Conservation (phyloP, 495 filamentous ascomycete species). For the Neurospora sp. region DNA sequence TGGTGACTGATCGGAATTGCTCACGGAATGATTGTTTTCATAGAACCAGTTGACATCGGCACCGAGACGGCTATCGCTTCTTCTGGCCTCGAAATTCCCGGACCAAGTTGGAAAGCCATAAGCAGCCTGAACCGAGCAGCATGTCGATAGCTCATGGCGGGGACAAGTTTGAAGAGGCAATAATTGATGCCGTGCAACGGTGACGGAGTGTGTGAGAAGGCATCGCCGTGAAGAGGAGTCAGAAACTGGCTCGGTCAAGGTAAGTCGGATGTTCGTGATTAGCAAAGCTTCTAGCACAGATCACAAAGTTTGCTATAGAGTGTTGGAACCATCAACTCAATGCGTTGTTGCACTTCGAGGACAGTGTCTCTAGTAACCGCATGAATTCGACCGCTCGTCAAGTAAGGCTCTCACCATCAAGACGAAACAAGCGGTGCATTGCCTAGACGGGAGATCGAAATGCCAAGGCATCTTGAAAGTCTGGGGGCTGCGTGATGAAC, state of each 20-base stretch:
- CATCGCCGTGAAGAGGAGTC: neutral
- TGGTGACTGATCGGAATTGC: neutral
- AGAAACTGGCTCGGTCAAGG: neutral
- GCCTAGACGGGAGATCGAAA: constrained; percentile 25
- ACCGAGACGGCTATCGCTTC: neutral
- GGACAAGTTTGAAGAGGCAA: neutral
- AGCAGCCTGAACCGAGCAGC: neutral
- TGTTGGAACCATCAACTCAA: neutral
- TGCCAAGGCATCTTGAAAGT: constrained; percentile 13
- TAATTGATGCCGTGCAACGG: neutral
- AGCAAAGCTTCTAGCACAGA: neutral
- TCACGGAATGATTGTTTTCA: neutral
- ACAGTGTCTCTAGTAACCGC: neutral
- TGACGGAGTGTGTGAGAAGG: neutral
- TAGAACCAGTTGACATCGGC: neutral
- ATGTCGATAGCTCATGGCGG: neutral
- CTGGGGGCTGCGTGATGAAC: neutral
- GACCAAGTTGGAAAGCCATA: neutral
- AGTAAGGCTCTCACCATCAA: neutral
- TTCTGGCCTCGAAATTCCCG: neutral
- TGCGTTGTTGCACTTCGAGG: neutral
- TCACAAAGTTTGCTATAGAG: neutral
- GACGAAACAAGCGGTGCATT: neutral
- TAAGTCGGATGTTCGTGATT: neutral
- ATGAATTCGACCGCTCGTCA: neutral